Percentiles rank a stretch among this genome's conserved stretches.
These are phyloP conservation scores for Rhizoclosmatium sp. DNA, from an alignment of 192 early-diverging fungal genomes.

Conservation along the genomic window DNA sequence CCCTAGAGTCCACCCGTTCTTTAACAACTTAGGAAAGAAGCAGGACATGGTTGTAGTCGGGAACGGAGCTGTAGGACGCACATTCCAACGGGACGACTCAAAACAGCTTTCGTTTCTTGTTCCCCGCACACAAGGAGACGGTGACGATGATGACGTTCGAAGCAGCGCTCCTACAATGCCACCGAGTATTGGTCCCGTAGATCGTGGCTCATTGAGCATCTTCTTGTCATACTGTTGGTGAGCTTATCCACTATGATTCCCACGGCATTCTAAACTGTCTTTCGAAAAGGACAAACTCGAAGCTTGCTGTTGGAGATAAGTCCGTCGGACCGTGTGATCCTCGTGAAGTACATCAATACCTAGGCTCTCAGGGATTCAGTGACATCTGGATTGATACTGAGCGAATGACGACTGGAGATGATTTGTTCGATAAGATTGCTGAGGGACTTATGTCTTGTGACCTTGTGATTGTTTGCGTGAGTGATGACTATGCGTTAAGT, in stretches of 20 bases:
- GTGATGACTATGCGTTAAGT: constrained; percentile 30
- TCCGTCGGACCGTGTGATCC: constrained; percentile 27
- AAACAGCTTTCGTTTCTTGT: background rate
- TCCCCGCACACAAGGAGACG: background rate
- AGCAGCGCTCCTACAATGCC: background rate
- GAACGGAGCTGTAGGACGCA: background rate
- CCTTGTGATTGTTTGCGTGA: constrained; percentile 25
- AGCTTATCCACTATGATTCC: background rate
- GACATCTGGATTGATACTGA: constrained; percentile 37
- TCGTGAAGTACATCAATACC: constrained; percentile 7
- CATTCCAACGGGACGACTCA: background rate
- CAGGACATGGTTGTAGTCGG: background rate
- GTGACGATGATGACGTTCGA: background rate
- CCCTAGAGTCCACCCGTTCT: constrained; percentile 3
- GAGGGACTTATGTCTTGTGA: constrained; percentile 32
- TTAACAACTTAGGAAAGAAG: background rate
- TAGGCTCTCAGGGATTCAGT: constrained; percentile 13
- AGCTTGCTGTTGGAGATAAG: constrained; percentile 1
- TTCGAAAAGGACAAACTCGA: constrained; percentile 7
- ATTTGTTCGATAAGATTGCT: constrained; percentile 40
- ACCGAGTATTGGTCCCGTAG: background rate
- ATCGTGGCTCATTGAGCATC: constrained; percentile 3
- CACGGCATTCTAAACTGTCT: background rate
- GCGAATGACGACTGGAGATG: constrained; percentile 19
- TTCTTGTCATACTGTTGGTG: constrained; percentile 34